Percentiles rank a stretch among this genome's conserved stretches.
Evolutionary conservation across 805 yeast species (phyloP).

Genomic region (Starmerella asiatica): DNA sequence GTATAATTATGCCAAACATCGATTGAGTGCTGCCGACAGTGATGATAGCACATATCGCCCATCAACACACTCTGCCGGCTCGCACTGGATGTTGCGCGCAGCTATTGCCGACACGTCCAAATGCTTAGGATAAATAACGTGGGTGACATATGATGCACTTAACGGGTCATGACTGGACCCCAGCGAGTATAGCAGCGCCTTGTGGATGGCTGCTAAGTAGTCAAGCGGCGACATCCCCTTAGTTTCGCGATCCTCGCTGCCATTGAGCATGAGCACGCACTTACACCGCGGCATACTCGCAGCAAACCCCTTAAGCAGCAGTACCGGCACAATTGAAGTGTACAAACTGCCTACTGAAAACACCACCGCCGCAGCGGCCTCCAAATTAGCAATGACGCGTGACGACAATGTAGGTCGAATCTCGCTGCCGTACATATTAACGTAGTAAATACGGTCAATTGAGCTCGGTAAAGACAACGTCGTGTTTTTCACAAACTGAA

Average conservation of each 20-base stretch:
- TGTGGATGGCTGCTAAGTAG: slow-evolving; percentile 42
- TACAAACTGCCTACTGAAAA: slow-evolving; percentile 79
- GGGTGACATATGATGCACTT: slow-evolving; percentile 38
- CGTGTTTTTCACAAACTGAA: slow-evolving; percentile 52
- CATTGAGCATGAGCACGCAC: slow-evolving; percentile 55
- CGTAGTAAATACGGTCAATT: slow-evolving; percentile 57
- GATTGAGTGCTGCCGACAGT: slow-evolving; percentile 3
- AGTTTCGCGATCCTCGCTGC: slow-evolving; percentile 69
- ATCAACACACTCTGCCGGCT: slow-evolving; percentile 6
- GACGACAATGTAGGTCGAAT: slow-evolving; percentile 61
- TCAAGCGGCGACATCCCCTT: slow-evolving; percentile 47
- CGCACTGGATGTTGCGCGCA: not conserved
- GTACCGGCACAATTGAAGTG: slow-evolving; percentile 74
- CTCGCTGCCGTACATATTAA: slow-evolving; percentile 80
- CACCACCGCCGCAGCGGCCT: slow-evolving; percentile 40
- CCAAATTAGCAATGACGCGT: slow-evolving; percentile 41
- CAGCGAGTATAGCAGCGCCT: slow-evolving; percentile 42
- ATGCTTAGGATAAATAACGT: slow-evolving; percentile 36
- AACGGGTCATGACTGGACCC: not conserved
- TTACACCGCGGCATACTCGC: slow-evolving; percentile 6
- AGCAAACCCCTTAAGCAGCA: slow-evolving; percentile 46
- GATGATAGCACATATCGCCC: slow-evolving; percentile 8
- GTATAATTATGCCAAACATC: no score
- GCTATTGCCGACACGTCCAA: not conserved
- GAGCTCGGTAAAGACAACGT: slow-evolving; percentile 59